phyloP scores from a whole-genome alignment of 1,284 basidiomycete genomes.

The Microbotryum intermedium region DNA sequence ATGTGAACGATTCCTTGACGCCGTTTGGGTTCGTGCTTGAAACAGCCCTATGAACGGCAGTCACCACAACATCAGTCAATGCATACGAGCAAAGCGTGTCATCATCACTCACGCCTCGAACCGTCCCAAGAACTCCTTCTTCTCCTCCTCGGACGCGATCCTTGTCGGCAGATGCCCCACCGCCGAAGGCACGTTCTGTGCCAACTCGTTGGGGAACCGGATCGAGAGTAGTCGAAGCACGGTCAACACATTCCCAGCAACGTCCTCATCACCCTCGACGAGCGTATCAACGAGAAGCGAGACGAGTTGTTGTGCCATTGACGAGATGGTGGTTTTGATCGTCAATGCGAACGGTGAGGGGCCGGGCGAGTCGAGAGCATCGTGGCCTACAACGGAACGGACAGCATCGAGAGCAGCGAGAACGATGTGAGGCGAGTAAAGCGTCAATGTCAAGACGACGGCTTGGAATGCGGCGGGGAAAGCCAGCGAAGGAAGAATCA shows the following conservation, averaged over 20 bases:
- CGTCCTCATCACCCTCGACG: constrained; percentile 82
- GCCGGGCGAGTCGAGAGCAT: constrained; percentile 29
- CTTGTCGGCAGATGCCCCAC: constrained; percentile 61
- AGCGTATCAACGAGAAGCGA: constrained; percentile 64
- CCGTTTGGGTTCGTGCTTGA: constrained; percentile 59
- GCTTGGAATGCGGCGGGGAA: constrained; percentile 69
- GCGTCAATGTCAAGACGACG: constrained; percentile 63
- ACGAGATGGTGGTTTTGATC: constrained; percentile 59
- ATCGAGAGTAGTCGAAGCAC: constrained; percentile 64
- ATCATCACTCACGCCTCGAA: constrained; percentile 56
- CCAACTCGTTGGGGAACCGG: constrained; percentile 58
- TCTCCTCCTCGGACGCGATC: constrained; percentile 58
- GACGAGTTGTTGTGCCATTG: constrained; percentile 67
- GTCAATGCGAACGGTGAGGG: constrained; percentile 1
- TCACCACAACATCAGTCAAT: constrained; percentile 4
- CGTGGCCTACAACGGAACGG: constrained; percentile 60
- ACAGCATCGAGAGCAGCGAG: constrained; percentile 75
- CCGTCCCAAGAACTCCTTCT: constrained; percentile 62
- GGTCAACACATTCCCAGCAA: constrained; percentile 61
- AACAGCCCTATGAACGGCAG: constrained; percentile 50
- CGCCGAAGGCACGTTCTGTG: constrained; percentile 62
- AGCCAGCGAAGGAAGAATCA: constrained; percentile 65
- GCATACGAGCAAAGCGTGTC: constrained; percentile 7
- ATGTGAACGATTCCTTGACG: constrained; percentile 61
- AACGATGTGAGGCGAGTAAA: constrained; percentile 70